Conservation (phyloP, 495 filamentous ascomycete species). For the Trichoderma erinaceum region DNA sequence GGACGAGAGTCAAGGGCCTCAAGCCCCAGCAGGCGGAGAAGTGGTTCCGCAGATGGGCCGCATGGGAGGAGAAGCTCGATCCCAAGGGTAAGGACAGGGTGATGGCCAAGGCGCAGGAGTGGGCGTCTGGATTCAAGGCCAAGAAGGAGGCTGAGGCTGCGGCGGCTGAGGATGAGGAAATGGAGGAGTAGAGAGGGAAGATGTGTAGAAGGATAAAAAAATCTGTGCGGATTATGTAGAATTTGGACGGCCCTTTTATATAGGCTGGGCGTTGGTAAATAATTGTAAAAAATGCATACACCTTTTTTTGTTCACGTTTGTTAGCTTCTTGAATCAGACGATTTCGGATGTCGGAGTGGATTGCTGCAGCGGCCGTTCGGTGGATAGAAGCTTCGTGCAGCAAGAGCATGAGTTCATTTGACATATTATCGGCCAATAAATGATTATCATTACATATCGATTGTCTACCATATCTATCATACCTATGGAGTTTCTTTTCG, state of each 20-base stretch:
- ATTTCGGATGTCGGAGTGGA: conserved; percentile 8
- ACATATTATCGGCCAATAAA: too few relatives aligned
- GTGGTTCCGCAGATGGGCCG: conserved; percentile 78
- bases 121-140: conserved; percentile 43
- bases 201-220: background rate
- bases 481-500: too few relatives aligned
- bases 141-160: conserved; percentile 40
- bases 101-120: conserved; percentile 67
- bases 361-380: background rate
- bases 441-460: too few relatives aligned
- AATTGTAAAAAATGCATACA: conserved; percentile 5
- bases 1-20: conserved; percentile 59
- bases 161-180: conserved; percentile 21
- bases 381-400: too few relatives aligned
- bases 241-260: background rate
- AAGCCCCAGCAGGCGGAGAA: conserved; percentile 68
- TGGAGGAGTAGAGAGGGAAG: conserved; percentile 9
- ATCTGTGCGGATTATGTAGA: background rate
- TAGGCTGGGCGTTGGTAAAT: conserved; percentile 2
- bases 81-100: conserved; percentile 65
- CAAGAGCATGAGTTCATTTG: too few relatives aligned
- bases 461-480: too few relatives aligned
- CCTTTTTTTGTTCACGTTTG: background rate
- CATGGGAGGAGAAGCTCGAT: conserved; percentile 71
- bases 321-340: background rate